Evolutionary conservation across 2,329 filamentous ascomycete genomes (phyloP), one percentile per base, ranked within the genome.

Genomic region (Leptosphaerulina australis): DNA sequence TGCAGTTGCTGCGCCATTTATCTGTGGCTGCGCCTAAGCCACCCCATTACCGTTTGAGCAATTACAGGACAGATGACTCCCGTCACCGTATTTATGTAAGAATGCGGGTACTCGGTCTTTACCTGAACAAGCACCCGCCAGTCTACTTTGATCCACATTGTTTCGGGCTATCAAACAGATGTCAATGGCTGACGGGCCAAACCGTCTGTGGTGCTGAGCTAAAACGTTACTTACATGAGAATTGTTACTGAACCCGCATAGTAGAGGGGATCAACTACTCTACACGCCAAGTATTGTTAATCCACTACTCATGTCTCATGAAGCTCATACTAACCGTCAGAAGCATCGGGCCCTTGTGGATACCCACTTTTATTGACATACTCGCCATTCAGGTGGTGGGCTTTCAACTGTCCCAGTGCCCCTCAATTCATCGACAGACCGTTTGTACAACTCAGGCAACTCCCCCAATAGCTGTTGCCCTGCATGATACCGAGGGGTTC

Each of bases 261-360:
- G 34, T 43, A 26, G 44, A 48, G 20, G 29, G 54, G 17, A 36
- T 35, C 45, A 47, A 33, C 35, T 40, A 31, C 63, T 49, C 50
- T 62, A 55, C 58, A 41, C 39, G 64, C 63, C 63, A 68, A 68
- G 63, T 41, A 22, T 50, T 53, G 55, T 53, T 61, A 60, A 54
- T 39, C 39, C 44, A 48, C 43, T 50, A 8, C 33, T 54, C 50
- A 50, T 58, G 52, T 50, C 38, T 47, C 22, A 48, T 54, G 53
- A 56, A 58, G 49, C 39, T 50, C 52, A 38, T 56, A 29, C 59
- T 64, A 66, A 48, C 58, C 61, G 60, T 50, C 55, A 58, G 46
- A 55, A 55, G 59, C 53, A 56, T 54, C 56, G 55, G 28, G 50
- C 55, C 58, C 62, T 58, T 50, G 44, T 25, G 31, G 28, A 29